Conservation (phyloP, 1,139 yeast species). For the Candida sp. region DNA sequence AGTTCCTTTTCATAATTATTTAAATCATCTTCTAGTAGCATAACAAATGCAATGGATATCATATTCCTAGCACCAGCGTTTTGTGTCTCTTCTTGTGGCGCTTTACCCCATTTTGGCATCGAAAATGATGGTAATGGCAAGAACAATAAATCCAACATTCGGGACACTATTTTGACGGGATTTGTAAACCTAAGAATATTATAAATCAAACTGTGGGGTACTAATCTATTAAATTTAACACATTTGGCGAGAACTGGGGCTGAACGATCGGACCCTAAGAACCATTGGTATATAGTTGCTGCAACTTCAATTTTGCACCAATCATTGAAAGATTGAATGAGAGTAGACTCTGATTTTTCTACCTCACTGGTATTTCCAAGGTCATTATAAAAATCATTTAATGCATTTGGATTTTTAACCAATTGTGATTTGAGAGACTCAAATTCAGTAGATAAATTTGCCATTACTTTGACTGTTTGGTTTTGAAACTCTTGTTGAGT, state of each 20-base stretch:
- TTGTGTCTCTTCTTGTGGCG: constrained; percentile 11
- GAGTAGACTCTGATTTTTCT: constrained; percentile 50
- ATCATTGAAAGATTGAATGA: constrained; percentile 66
- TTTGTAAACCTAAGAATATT: constrained; percentile 79
- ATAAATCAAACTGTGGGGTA: constrained; percentile 75
- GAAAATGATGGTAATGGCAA: constrained; percentile 58
- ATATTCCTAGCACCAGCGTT: constrained; percentile 60
- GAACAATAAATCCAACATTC: constrained; percentile 72
- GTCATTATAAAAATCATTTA: constrained; percentile 57
- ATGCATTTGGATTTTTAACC: constrained; percentile 44
- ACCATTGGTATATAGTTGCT: constrained; percentile 75
- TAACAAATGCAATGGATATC: constrained; percentile 66
- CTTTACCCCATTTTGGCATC: constrained; percentile 17
- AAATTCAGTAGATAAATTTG: constrained; percentile 47
- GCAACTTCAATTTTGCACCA: constrained; percentile 84
- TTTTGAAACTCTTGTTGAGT: constrained; percentile 76
- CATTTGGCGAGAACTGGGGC: constrained; percentile 69
- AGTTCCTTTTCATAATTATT: constrained; percentile 60
- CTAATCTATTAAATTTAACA: constrained; percentile 62
- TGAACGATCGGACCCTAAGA: constrained; percentile 77
- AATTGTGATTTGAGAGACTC: constrained; percentile 53
- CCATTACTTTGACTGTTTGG: constrained; percentile 47
- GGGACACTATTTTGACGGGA: constrained; percentile 79
- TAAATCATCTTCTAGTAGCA: constrained; percentile 76
- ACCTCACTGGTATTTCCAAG: constrained; percentile 53